Conservation (phyloP, 306 rosid species). For the Oemleria cerasiformis region DNA sequence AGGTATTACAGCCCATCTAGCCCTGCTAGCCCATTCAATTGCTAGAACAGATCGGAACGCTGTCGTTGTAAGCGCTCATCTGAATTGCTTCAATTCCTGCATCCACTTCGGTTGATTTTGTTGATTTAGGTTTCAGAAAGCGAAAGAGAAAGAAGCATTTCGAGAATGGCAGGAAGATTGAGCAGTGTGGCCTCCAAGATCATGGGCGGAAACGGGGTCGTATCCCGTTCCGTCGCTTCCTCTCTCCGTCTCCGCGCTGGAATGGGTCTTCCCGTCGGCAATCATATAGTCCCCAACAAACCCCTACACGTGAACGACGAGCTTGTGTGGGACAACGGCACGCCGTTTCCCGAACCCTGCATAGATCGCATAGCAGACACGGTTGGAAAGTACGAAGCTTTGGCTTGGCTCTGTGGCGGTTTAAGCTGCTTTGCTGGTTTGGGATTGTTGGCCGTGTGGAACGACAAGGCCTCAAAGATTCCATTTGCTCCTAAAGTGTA, state of each 20-base stretch:
- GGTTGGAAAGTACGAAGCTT: conserved; percentile 94
- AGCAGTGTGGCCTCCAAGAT: conserved; percentile 63
- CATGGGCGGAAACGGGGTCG: conserved; percentile 82
- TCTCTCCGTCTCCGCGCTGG: conserved; percentile 82
- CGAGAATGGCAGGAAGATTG: conserved; percentile 68
- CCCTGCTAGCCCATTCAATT: background rate
- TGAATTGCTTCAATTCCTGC: background rate
- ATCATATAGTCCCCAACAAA: conserved; percentile 74
- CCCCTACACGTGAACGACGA: conserved; percentile 78
- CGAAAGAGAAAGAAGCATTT: conserved; percentile 5
- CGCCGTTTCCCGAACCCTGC: conserved; percentile 89
- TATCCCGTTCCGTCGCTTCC: conserved; percentile 60
- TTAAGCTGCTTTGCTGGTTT: conserved; percentile 66
- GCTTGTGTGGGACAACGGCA: conserved; percentile 93
- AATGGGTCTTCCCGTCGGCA: conserved; percentile 91
- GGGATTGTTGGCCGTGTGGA: conserved; percentile 83
- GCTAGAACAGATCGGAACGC: background rate
- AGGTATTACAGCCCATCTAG: background rate
- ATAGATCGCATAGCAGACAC: conserved; percentile 97
- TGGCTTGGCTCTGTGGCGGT: conserved; percentile 95
- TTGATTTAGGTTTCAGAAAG: background rate
- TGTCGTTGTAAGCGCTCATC: background rate
- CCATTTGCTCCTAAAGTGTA: conserved; percentile 90
- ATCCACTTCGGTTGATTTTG: background rate
- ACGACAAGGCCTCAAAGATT: conserved; percentile 81